phyloP scores from a whole-genome alignment of 495 filamentous ascomycete species.

The Saxispiralis lemnorum region DNA sequence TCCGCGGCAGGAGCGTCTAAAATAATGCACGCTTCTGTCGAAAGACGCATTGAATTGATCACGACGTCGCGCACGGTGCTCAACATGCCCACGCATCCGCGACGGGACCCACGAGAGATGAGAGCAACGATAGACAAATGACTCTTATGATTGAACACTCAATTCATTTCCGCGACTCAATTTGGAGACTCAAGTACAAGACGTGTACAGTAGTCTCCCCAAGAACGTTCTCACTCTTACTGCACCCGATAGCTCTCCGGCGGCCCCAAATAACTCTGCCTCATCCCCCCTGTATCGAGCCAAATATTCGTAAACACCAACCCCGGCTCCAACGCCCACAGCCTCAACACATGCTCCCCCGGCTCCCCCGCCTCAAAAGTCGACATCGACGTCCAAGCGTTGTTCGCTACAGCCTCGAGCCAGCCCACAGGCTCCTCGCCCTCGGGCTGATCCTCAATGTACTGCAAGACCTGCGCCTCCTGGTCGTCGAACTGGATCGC shows the following conservation, averaged over 20 bases:
- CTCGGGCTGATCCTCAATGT: slow-evolving; percentile 31
- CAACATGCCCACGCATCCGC: too few relatives aligned
- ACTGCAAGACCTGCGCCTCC: slow-evolving; percentile 31
- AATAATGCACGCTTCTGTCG: too few relatives aligned
- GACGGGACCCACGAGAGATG: too few relatives aligned
- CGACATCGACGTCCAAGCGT: slow-evolving; percentile 42
- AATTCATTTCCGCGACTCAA: too few relatives aligned
- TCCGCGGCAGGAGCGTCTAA: too few relatives aligned
- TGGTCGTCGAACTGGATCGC: slow-evolving; percentile 36
- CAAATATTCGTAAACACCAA: slow-evolving; percentile 54
- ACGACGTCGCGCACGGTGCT: too few relatives aligned
- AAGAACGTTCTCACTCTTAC: too few relatives aligned
- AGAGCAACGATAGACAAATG: too few relatives aligned
- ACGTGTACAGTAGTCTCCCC: too few relatives aligned
- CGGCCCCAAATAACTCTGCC: slow-evolving; percentile 47
- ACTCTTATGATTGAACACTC: too few relatives aligned
- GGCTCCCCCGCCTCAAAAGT: slow-evolving; percentile 29
- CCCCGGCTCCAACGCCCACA: slow-evolving; percentile 46
- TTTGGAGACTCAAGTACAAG: too few relatives aligned
- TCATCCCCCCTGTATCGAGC: slow-evolving; percentile 49
- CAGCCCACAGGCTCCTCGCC: slow-evolving; percentile 37
- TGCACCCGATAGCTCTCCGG: slow-evolving; percentile 34
- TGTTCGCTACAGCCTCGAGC: slow-evolving; percentile 37
- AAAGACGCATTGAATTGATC: too few relatives aligned
- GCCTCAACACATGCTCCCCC: slow-evolving; percentile 39